Evolutionary conservation across 345 rosid species (phyloP), one percentile per base, ranked within the genome.

Genomic region (Gossypium rotundifolium): DNA sequence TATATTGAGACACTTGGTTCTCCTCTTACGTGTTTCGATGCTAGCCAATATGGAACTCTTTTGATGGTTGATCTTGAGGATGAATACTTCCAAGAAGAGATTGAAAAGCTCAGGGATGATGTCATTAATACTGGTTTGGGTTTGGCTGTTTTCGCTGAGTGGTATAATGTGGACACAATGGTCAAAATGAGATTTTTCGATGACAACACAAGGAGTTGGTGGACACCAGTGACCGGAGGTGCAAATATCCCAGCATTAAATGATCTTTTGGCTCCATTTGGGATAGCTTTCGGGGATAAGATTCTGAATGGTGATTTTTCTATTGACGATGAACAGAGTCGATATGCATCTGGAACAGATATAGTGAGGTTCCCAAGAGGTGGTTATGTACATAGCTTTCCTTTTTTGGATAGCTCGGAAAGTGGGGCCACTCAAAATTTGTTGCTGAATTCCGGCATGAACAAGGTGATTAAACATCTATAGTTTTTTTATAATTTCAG

Each of bases 191-290:
- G 99, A 81, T 94, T 94, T 84, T 94, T 94, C 7, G 99, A 94
- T 78, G 99, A 94, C 79, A 94, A 94, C 82, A 93, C 99, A 1
- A 84, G 98, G 66, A 94, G 99, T 78, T 93, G 98, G 99, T 94
- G 99, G 99, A 94, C 98, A 70, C 99, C 99, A 46, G 88, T 93
- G 75, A 94, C 99, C 51, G 99, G 99, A 79, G 99, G 99, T 71
- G 96, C 99, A 65, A 94, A 94, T 84, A 78, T 95, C 71, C 99
- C 99, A 0, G 99, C 98, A 52, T 70, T 95, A 74, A 95, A 95
- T 83, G 90, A 88, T 80, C 98, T 95, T 74, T 84, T 95, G 81
- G 88, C 96, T 27, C 88, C 99, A 17, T 95, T 95, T 81, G 99
- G 98, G 74, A 93, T 95, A 71, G 98, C 99, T 66, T 95, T 95